These are phyloP conservation scores for Coniella lustricola DNA, from an alignment of 2,329 filamentous ascomycete species.

Conservation along the genomic window DNA sequence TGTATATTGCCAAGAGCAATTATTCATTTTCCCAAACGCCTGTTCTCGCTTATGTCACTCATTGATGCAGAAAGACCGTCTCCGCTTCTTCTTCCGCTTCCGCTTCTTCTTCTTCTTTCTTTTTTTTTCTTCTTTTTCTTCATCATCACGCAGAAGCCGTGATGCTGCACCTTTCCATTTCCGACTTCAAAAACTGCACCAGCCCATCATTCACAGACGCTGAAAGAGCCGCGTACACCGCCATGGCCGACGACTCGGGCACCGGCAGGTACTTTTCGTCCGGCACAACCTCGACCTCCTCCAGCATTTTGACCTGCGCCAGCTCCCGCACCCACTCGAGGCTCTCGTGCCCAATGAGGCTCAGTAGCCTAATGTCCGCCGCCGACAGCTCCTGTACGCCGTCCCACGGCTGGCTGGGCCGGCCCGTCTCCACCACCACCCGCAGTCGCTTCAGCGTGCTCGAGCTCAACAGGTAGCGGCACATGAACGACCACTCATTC, in stretches of 20 bases:
- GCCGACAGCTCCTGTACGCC: constrained; percentile 37
- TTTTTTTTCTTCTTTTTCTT: too few species aligned
- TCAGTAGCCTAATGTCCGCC: constrained; percentile 40
- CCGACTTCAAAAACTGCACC: constrained; percentile 3
- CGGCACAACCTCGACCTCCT: constrained; percentile 43
- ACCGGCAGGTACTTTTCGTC: constrained; percentile 47
- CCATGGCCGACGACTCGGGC: constrained; percentile 46
- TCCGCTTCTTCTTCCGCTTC: too few species aligned
- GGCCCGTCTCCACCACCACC: constrained; percentile 49
- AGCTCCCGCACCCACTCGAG: constrained; percentile 54
- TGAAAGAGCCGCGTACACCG: constrained; percentile 53
- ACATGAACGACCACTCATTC: constrained; percentile 47
- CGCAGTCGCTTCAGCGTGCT: constrained; percentile 36
- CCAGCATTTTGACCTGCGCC: constrained; percentile 40
- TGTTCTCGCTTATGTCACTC: too few species aligned
- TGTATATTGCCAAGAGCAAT: too few species aligned
- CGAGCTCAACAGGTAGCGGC: constrained; percentile 36
- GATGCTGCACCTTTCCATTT: constrained; percentile 1
- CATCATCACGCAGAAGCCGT: not conserved
- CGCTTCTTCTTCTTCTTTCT: too few species aligned
- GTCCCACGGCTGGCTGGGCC: constrained; percentile 40
- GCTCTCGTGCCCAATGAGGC: constrained; percentile 37
- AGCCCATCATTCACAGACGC: constrained; percentile 43
- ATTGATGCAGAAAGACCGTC: too few species aligned
- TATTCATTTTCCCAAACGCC: too few species aligned